Base-by-base conservation (phyloP, 2,329 filamentous ascomycete genomes). In the Talaromyces rugulosus region DNA sequence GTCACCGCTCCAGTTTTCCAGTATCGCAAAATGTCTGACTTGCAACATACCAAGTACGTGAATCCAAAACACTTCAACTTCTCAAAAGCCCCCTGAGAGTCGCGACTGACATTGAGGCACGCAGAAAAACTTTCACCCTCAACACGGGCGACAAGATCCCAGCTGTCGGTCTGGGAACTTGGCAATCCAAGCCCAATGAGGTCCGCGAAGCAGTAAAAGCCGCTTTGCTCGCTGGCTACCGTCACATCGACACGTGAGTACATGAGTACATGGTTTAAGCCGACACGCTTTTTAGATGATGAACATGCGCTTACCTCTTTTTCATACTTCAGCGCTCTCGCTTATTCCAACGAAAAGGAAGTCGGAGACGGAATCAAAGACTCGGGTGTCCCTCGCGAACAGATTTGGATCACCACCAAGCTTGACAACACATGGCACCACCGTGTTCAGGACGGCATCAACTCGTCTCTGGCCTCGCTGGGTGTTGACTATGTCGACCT, bases 381-480 rank as follows among this genome's bases (percentile, higher is more conserved):
- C 66, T 87, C 85, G 11, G 83, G 89, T 61, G 83, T 91, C 16
- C 87, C 87, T 66, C 82, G 88, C 59, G 80, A 84, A 40, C 81
- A 89, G 66, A 80, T 90, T 71, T 90, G 89, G 77, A 80, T 90
- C 68, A 87, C 85, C n/a, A 87, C 85, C 40, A 90, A 89, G 75
- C 77, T 89, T 34, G 87, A 86, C 83, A 88, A 88, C 78, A 85
- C 85, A 73, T 83, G 76, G 74, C 85, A 88, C 75, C 79, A 83
- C 68, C 80, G 82, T 11, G 89, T 90, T 28, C 76, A 85, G 66
- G 78, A 85, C 66, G 87, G 87, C 66, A 85, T 87, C 64, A 81
- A 82, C 65, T 83, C 83, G 51, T 87, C 87, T 57, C 79, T 89
- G 64, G 84, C 87, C 75, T 82, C 84, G 70, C 83, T 89, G 67